Percentiles rank a stretch among this genome's conserved stretches.
Conservation (phyloP, 371 early-diverging fungal species). For the Mucor sp. region DNA sequence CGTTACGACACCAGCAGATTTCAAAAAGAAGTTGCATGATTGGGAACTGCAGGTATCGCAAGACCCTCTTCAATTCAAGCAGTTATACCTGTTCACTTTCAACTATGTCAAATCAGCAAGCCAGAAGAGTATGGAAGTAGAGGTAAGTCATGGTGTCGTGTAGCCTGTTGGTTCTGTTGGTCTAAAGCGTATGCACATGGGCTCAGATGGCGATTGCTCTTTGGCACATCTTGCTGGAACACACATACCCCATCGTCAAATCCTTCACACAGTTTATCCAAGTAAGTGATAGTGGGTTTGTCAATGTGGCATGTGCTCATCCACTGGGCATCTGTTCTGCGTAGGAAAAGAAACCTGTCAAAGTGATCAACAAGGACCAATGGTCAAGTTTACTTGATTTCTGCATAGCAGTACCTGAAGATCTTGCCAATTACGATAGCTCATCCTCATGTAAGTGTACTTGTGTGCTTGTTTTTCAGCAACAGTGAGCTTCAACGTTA, state of each 20-base stretch:
- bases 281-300: slow-evolving; percentile 21
- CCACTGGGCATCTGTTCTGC: neutral
- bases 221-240: slow-evolving; percentile 34
- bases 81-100: slow-evolving; percentile 37
- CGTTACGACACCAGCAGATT: neutral
- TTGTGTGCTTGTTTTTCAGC: neutral
- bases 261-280: slow-evolving; percentile 37
- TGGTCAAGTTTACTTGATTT: slow-evolving; percentile 47
- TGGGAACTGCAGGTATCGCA: slow-evolving; percentile 10
- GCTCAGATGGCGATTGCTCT: slow-evolving; percentile 36
- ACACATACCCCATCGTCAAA: slow-evolving; percentile 26
- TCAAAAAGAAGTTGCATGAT: neutral
- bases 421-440: slow-evolving; percentile 35
- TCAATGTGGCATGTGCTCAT: neutral
- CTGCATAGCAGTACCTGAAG: slow-evolving; percentile 32
- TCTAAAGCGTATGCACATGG: neutral
- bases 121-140: slow-evolving; percentile 49
- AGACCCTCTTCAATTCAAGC: slow-evolving; percentile 21
- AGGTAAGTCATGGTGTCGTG: slow-evolving; percentile 11
- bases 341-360: slow-evolving; percentile 38
- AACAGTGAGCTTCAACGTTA: neutral
- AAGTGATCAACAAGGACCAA: slow-evolving; percentile 52
- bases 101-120: slow-evolving; percentile 36
- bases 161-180: too few relatives aligned
- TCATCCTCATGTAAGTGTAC: slow-evolving; percentile 40